These are phyloP conservation scores for Irpex sp. DNA, from an alignment of 1,284 basidiomycete genomes.

Conservation along the genomic window DNA sequence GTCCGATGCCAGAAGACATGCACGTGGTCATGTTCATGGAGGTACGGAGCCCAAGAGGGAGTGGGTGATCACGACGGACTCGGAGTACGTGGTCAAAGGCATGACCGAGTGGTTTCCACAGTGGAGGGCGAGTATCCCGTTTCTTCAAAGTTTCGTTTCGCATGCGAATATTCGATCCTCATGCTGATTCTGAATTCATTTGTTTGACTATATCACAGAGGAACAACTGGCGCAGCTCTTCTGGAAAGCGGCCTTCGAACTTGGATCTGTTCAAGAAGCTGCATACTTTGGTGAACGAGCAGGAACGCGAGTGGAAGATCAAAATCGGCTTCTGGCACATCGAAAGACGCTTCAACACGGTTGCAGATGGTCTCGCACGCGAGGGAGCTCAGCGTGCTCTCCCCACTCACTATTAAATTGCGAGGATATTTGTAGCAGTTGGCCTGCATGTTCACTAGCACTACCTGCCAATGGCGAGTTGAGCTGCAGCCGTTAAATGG, in stretches of 20 bases:
- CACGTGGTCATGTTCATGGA: not conserved
- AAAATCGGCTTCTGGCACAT: slow-evolving; percentile 25
- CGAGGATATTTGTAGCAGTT: not conserved
- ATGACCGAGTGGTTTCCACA: slow-evolving; percentile 32
- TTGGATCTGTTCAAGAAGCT: slow-evolving; percentile 26
- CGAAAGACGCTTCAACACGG: slow-evolving; percentile 13
- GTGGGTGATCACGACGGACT: slow-evolving; percentile 30
- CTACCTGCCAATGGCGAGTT: no score
- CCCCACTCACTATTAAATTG: not conserved
- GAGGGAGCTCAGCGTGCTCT: not conserved
- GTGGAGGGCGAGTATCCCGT: slow-evolving; percentile 25
- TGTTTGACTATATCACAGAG: slow-evolving; percentile 5
- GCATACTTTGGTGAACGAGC: slow-evolving; percentile 15
- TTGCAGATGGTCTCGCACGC: slow-evolving; percentile 3
- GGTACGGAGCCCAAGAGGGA: not conserved
- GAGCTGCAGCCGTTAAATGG: no score
- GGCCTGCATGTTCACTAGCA: not conserved
- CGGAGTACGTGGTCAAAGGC: slow-evolving; percentile 33
- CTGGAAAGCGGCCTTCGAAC: slow-evolving; percentile 21
- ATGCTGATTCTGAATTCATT: not conserved
- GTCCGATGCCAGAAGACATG: not conserved
- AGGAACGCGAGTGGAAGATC: slow-evolving; percentile 16
- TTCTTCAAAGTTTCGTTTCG: not conserved
- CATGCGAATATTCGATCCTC: not conserved
- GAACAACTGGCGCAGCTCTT: slow-evolving; percentile 20